A percentile compares a stretch with the other conserved stretches of the same genome.
These are phyloP conservation scores for Curvularia spicifera DNA, from an alignment of 2,329 filamentous ascomycete species.

Conservation along the genomic window DNA sequence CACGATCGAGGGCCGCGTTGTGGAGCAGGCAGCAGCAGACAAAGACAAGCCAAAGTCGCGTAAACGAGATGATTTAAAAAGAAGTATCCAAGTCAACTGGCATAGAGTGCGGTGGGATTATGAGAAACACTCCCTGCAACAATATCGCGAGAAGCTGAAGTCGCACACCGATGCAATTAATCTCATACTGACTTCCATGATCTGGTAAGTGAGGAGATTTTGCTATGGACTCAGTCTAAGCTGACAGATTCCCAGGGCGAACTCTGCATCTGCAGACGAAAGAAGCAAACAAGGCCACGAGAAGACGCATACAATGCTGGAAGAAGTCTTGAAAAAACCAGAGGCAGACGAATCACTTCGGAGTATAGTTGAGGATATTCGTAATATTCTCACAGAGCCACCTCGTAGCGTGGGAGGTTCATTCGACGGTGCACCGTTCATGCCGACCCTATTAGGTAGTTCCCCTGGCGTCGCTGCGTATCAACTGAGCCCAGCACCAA, in stretches of 20 bases:
- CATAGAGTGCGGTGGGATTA: constrained; percentile 3
- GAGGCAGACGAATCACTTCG: neutral
- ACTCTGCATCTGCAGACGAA: neutral
- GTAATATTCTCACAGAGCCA: neutral
- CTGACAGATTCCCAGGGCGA: neutral
- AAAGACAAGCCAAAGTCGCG: neutral
- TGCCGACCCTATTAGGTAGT: neutral
- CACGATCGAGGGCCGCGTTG: neutral
- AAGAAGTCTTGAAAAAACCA: neutral
- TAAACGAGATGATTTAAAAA: neutral
- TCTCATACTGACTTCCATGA: neutral
- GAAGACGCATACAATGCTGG: neutral
- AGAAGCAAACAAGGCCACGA: neutral
- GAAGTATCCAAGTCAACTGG: neutral
- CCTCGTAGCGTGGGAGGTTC: too few species aligned
- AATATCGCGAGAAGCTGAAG: neutral
- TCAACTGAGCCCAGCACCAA: neutral
- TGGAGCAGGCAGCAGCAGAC: neutral
- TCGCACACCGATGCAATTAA: constrained; percentile 7
- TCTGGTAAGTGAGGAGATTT: neutral
- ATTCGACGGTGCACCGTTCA: too few species aligned
- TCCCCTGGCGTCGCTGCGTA: neutral
- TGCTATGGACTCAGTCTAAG: neutral
- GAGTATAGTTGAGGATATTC: neutral
- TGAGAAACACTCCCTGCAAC: constrained; percentile 2